Percentiles rank a stretch among this genome's conserved stretches.
Conservation (phyloP, 495 filamentous ascomycete species). For the Apiosordaria backusii region DNA sequence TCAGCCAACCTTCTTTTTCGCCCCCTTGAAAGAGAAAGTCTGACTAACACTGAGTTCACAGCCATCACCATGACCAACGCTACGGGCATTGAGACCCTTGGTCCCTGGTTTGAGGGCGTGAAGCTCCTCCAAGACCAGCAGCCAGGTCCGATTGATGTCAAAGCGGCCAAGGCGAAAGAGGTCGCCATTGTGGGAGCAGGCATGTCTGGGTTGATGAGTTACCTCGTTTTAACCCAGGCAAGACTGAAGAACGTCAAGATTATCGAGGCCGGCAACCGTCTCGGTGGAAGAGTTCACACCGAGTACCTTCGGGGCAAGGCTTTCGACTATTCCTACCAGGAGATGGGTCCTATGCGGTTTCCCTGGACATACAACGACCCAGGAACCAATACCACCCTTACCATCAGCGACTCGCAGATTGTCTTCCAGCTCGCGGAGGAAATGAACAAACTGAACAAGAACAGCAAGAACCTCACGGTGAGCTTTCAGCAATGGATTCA, state of each 20-base stretch:
- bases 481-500: conserved; percentile 67
- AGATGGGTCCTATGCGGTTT: conserved; percentile 73
- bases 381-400: conserved; percentile 52
- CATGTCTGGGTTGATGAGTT: conserved; percentile 63
- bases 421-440: conserved; percentile 60
- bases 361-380: conserved; percentile 46
- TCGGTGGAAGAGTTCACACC: conserved; percentile 57
- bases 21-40: background rate
- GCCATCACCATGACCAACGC: conserved; percentile 46
- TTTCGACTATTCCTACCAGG: conserved; percentile 67
- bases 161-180: conserved; percentile 52
- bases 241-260: conserved; percentile 41
- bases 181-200: conserved; percentile 65
- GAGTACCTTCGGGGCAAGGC: conserved; percentile 58
- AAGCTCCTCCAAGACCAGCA: conserved; percentile 56
- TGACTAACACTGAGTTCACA: background rate
- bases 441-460: conserved; percentile 55
- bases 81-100: conserved; percentile 54
- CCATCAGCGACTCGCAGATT: conserved; percentile 57
- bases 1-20: conserved; percentile 10
- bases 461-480: conserved; percentile 50
- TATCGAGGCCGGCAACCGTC: conserved; percentile 38
- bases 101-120: conserved; percentile 70
- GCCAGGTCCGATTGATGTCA: conserved; percentile 48
- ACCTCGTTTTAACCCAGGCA: conserved; percentile 38